These are phyloP conservation scores for Rutstroemia sp. DNA, from an alignment of 2,329 filamentous ascomycete species.

Conservation along the genomic window DNA sequence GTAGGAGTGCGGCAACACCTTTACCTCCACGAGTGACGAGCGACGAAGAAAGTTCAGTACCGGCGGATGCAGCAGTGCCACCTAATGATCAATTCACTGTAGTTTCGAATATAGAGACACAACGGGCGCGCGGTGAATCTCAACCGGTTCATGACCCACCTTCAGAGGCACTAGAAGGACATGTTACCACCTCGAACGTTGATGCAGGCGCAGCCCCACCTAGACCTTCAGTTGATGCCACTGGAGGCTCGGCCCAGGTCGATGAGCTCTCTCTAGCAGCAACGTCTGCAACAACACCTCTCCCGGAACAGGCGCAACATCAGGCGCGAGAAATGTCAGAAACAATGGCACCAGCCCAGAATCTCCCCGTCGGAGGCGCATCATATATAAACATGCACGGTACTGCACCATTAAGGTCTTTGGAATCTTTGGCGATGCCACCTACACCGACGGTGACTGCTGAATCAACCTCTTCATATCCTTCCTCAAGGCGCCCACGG, in stretches of 20 bases:
- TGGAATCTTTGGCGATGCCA: neutral
- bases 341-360: neutral
- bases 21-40: constrained; percentile 50
- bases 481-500: constrained; percentile 14
- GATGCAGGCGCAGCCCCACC: neutral
- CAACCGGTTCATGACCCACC: neutral
- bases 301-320: neutral
- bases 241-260: neutral
- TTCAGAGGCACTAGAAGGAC: neutral
- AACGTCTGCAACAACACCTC: constrained; percentile 1
- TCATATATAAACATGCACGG: neutral
- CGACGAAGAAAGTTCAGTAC: constrained; percentile 47
- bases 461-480: constrained; percentile 1
- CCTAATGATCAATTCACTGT: neutral
- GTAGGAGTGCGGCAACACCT: constrained; percentile 1
- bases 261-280: neutral
- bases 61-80: neutral
- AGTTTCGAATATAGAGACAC: neutral
- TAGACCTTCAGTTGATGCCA: neutral
- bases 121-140: neutral
- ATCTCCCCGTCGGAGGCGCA: neutral
- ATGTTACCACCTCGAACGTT: neutral
- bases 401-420: neutral
- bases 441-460: neutral
- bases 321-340: neutral